These are phyloP conservation scores for Aegilops longissima DNA, from an alignment of 176 grass and related monocot species.

Conservation along the genomic window DNA sequence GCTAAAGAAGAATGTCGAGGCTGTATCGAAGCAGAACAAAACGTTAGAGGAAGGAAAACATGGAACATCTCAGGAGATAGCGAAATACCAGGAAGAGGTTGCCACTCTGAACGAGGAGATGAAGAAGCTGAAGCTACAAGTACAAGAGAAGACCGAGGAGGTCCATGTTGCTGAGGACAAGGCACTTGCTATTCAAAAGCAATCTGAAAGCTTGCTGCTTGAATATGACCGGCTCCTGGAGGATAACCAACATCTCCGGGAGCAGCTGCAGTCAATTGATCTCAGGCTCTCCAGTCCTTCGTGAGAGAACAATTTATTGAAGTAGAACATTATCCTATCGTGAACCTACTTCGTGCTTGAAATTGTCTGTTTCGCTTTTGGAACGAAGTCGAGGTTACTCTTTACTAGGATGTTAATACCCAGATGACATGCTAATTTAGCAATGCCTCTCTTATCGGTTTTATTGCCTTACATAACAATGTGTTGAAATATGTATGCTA, in stretches of 20 bases:
- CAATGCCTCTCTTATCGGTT: neutral
- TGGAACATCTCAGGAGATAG: conserved; percentile 43
- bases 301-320: conserved; percentile 46
- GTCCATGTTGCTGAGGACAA: conserved; percentile 55
- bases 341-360: conserved; percentile 15
- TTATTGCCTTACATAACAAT: neutral
- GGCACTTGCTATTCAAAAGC: conserved; percentile 51
- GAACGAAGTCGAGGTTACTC: neutral
- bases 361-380: conserved; percentile 4
- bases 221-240: conserved; percentile 83
- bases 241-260: conserved; percentile 77
- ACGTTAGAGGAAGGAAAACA: conserved; percentile 64
- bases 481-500: conserved; percentile 8
- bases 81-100: conserved; percentile 50
- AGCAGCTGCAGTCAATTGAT: conserved; percentile 68
- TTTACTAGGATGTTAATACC: conserved; percentile 14
- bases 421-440: conserved; percentile 8
- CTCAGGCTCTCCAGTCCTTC: conserved; percentile 47
- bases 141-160: conserved; percentile 55
- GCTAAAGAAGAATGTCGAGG: conserved; percentile 69
- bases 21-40: conserved; percentile 62
- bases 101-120: conserved; percentile 54
- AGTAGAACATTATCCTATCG: conserved; percentile 5
- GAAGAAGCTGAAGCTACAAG: conserved; percentile 64
- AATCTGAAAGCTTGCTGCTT: conserved; percentile 74